Evolutionary conservation across 768 basidiomycete species (phyloP).

Genomic region (Phylloporus sp.): DNA sequence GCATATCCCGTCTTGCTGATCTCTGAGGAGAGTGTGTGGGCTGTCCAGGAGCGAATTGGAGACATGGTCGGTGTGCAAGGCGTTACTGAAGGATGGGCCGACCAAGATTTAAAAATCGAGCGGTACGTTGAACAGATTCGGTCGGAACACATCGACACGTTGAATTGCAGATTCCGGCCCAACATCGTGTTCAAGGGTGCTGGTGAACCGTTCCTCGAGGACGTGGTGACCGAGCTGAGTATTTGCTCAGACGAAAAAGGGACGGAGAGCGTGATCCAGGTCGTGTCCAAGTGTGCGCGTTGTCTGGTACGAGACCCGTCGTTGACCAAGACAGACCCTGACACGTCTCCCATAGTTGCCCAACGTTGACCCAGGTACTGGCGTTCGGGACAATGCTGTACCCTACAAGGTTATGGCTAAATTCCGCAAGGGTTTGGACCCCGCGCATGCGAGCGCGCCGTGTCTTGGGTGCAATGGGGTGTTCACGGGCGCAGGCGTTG

Average conservation of each 20-base stretch:
- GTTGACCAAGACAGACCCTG: conserved; percentile 7
- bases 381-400: conserved; percentile 64
- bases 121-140: conserved; percentile 39
- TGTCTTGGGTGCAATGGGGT: conserved; percentile 70
- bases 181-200: conserved; percentile 68
- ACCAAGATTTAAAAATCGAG: conserved; percentile 50
- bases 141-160: neutral
- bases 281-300: conserved; percentile 68
- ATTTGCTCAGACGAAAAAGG: conserved; percentile 39
- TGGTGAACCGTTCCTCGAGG: conserved; percentile 68
- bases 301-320: conserved; percentile 54
- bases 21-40: conserved; percentile 60
- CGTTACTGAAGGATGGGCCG: conserved; percentile 50
- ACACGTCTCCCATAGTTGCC: conserved; percentile 51
- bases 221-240: conserved; percentile 59
- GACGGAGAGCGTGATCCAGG: conserved; percentile 35
- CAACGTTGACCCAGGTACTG: conserved; percentile 64
- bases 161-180: conserved; percentile 58
- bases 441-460: conserved; percentile 42
- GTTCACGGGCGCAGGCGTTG: conserved; percentile 44
- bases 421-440: conserved; percentile 61
- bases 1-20: conserved; percentile 66
- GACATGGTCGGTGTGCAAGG: conserved; percentile 46
- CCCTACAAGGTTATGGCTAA: conserved; percentile 75
- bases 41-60: conserved; percentile 47